Evolutionary conservation across 495 filamentous ascomycete genomes (phyloP).

Genomic region (Immersiella caudata): DNA sequence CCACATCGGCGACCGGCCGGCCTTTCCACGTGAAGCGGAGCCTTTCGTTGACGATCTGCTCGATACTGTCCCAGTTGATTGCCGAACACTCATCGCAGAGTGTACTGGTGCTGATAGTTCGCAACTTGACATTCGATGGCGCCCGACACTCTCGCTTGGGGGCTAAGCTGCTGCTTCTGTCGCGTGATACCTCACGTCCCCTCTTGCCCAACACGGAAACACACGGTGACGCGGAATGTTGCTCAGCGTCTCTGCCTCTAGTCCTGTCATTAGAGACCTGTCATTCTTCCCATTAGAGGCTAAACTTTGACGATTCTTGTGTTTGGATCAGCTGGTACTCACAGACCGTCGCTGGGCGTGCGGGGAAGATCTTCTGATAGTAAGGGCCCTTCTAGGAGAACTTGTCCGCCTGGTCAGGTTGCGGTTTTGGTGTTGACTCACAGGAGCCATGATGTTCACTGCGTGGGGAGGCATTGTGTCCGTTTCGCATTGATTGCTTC

Average conservation of each 20-base stretch:
- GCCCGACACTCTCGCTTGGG: constrained; percentile 8
- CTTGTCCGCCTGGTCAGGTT: background rate
- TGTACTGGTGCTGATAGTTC: background rate
- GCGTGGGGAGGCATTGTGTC: constrained; percentile 2
- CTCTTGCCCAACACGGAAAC: constrained; percentile 11
- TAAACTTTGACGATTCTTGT: background rate
- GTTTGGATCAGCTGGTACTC: background rate
- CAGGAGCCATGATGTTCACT: background rate
- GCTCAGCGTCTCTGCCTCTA: background rate
- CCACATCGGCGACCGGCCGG: constrained; percentile 20
- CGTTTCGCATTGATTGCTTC: constrained; percentile 2
- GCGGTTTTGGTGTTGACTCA: background rate
- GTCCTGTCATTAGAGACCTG: background rate
- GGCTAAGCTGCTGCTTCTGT: constrained; percentile 2
- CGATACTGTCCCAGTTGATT: constrained; percentile 14
- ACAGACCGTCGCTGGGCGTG: background rate
- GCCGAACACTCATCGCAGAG: constrained; percentile 13
- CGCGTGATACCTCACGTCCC: constrained; percentile 6
- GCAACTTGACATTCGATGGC: background rate
- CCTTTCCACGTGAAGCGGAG: constrained; percentile 18
- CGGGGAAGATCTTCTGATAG: background rate
- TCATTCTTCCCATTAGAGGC: background rate
- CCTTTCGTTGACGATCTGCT: constrained; percentile 13
- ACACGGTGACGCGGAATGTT: background rate
- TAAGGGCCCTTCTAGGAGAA: background rate